A percentile compares a stretch with the other conserved stretches of the same genome.
These are phyloP conservation scores for Spizellomyces sp. DNA, from an alignment of 192 early-diverging fungal genomes.

Conservation along the genomic window DNA sequence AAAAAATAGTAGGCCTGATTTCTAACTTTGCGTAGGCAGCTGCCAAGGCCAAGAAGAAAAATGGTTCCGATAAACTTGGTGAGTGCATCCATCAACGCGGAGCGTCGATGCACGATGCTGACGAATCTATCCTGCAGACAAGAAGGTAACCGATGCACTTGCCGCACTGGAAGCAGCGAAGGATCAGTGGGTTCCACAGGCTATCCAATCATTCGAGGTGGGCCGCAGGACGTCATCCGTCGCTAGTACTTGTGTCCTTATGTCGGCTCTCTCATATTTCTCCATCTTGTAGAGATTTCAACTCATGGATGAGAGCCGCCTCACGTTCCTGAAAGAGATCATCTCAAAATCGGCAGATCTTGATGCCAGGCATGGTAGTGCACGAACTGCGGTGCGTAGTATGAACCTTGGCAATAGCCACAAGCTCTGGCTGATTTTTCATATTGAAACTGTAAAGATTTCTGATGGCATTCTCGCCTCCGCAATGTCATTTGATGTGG, in stretches of 20 bases:
- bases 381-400: constrained; percentile 7
- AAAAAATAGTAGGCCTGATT: constrained; percentile 11
- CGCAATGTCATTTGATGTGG: constrained; percentile 30
- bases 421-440: not conserved
- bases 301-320: constrained; percentile 38
- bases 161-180: constrained; percentile 34
- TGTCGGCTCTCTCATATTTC: no score
- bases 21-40: constrained; percentile 8
- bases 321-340: constrained; percentile 22
- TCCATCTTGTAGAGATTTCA: constrained; percentile 35
- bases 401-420: no score
- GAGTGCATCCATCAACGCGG: no score
- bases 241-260: no score
- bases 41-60: constrained; percentile 26
- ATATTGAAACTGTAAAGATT: constrained; percentile 7
- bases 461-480: constrained; percentile 37
- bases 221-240: not conserved
- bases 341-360: constrained; percentile 30
- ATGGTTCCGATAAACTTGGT: constrained; percentile 32
- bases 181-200: constrained; percentile 26
- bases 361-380: constrained; percentile 17
- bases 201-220: constrained; percentile 32
- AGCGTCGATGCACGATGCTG: not conserved
- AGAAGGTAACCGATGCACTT: constrained; percentile 34
- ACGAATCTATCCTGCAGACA: constrained; percentile 20